These are phyloP conservation scores for Erodium texanum DNA, from an alignment of 441 rosid species.

Conservation along the genomic window DNA sequence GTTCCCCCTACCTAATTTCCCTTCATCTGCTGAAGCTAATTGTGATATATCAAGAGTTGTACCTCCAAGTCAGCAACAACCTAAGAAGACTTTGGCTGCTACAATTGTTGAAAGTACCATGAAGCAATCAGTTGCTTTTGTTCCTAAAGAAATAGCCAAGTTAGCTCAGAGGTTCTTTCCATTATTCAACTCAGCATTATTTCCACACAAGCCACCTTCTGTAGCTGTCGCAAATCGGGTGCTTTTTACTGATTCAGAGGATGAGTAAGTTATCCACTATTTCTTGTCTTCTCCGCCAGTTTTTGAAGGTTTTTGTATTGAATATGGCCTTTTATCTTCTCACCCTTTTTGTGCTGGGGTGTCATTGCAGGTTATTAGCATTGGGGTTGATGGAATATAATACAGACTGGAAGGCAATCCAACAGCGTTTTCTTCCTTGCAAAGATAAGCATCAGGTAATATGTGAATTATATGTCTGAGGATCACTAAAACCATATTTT, in stretches of 20 bases:
- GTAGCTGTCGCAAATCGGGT: conserved; percentile 64
- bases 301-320: neutral
- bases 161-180: conserved; percentile 59
- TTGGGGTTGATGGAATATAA: conserved; percentile 83
- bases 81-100: conserved; percentile 80
- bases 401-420: conserved; percentile 93
- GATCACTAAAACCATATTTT: conserved; percentile 1
- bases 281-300: neutral
- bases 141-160: conserved; percentile 78
- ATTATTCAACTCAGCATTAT: conserved; percentile 57
- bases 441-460: conserved; percentile 90
- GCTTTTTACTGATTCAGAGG: conserved; percentile 94
- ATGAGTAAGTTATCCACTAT: conserved; percentile 58
- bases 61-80: conserved; percentile 38
- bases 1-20: conserved; percentile 42
- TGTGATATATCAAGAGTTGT: conserved; percentile 25
- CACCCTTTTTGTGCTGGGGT: conserved; percentile 14
- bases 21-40: conserved; percentile 32
- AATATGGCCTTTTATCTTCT: neutral
- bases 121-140: conserved; percentile 81
- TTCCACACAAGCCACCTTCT: conserved; percentile 91
- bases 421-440: conserved; percentile 93
- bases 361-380: conserved; percentile 64
- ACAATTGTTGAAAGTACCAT: conserved; percentile 74
- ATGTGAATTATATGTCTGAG: conserved; percentile 7